Evolutionary conservation across 257 asterid genomes (phyloP).

Genomic region (Solanum chilense): DNA sequence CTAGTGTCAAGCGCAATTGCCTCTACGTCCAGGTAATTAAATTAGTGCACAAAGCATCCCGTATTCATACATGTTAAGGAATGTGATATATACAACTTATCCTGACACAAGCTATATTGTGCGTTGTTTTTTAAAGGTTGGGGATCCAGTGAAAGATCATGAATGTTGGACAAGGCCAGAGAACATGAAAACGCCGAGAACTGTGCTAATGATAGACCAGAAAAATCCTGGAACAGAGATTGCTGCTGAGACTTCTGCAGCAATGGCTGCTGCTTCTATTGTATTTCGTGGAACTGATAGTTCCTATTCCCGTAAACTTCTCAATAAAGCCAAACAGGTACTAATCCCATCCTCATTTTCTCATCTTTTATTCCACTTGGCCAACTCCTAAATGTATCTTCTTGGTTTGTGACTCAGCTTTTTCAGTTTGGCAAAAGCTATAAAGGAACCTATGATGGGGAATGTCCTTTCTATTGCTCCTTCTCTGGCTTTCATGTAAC

Average conservation of each 20-base stretch:
- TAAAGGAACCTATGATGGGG: constrained; percentile 80
- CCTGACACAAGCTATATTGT: background rate
- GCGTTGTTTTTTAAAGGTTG: constrained; percentile 37
- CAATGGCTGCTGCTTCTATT: constrained; percentile 64
- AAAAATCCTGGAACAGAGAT: constrained; percentile 66
- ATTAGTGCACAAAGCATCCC: background rate
- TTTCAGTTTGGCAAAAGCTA: constrained; percentile 43
- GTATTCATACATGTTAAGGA: background rate
- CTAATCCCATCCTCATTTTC: background rate
- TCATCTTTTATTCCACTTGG: background rate
- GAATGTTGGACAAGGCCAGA: constrained; percentile 77
- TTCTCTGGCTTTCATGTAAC: constrained; percentile 66
- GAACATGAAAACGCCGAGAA: constrained; percentile 61
- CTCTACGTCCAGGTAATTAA: constrained; percentile 48
- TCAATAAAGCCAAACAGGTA: constrained; percentile 35
- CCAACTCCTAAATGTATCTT: background rate
- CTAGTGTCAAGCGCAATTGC: constrained; percentile 23
- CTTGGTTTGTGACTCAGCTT: constrained; percentile 25
- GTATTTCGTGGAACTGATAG: constrained; percentile 29
- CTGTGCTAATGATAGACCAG: constrained; percentile 37
- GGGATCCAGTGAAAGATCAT: constrained; percentile 69
- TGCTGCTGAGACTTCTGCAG: constrained; percentile 73
- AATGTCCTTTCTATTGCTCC: constrained; percentile 89
- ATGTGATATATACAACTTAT: background rate
- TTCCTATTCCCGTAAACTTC: constrained; percentile 31